phyloP scores from a whole-genome alignment of 768 basidiomycete species.

The Multifurca ochricompacta region DNA sequence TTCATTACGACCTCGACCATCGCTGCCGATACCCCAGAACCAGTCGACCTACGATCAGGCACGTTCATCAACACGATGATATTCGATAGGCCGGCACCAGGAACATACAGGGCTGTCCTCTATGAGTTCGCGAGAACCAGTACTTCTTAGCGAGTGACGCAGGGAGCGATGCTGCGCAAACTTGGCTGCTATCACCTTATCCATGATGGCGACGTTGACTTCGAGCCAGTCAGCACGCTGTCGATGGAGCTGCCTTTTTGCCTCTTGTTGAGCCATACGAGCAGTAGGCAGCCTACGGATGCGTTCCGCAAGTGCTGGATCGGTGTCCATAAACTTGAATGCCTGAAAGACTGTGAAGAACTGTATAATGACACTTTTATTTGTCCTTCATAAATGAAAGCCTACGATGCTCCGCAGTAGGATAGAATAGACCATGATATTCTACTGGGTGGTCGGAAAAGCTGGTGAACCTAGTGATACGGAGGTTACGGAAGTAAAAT shows the following conservation, averaged over 20 bases:
- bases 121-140: slow-evolving; percentile 33
- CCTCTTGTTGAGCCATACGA: slow-evolving; percentile 18
- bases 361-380: not conserved
- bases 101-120: slow-evolving; percentile 29
- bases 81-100: no score
- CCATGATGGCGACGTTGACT: slow-evolving; percentile 26
- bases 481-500: not conserved
- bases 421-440: slow-evolving; percentile 6
- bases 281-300: slow-evolving; percentile 14
- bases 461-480: slow-evolving; percentile 13
- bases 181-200: slow-evolving; percentile 33
- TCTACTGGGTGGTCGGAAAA: slow-evolving; percentile 15
- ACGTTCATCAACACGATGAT: slow-evolving; percentile 20
- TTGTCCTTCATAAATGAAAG: not conserved
- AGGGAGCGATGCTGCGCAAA: slow-evolving; percentile 35
- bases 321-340: slow-evolving; percentile 10
- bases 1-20: slow-evolving; percentile 34
- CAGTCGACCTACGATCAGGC: slow-evolving; percentile 30
- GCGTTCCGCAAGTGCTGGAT: slow-evolving; percentile 7
- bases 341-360: slow-evolving; percentile 17
- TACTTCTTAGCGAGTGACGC: slow-evolving; percentile 30
- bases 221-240: slow-evolving; percentile 17
- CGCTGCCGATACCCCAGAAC: slow-evolving; percentile 37
- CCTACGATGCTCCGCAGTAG: slow-evolving; percentile 20
- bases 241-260: not conserved